A percentile compares a stretch with the other conserved stretches of the same genome.
Evolutionary conservation across 1,139 yeast genomes (phyloP).

Genomic region (Nakaseomyces nivariensis): DNA sequence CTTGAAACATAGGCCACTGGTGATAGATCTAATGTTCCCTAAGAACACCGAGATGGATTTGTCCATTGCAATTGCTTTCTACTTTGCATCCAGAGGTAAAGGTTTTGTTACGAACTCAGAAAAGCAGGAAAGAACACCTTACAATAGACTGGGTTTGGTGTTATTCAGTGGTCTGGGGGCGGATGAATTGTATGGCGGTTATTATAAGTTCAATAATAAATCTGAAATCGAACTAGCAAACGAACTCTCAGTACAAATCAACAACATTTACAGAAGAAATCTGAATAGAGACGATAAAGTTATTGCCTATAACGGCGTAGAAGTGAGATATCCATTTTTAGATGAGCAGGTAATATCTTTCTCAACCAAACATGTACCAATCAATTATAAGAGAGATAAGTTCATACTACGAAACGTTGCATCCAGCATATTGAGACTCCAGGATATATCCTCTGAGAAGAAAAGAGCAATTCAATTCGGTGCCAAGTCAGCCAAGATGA

Average conservation of each 20-base stretch:
- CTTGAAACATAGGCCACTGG: conserved; percentile 40
- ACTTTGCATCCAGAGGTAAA: conserved; percentile 66
- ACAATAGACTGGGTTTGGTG: conserved; percentile 52
- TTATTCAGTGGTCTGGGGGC: conserved; percentile 94
- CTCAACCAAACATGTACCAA: conserved; percentile 41
- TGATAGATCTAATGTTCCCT: conserved; percentile 65
- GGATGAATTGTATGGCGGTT: conserved; percentile 91
- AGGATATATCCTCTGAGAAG: conserved; percentile 58
- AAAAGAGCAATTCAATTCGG: conserved; percentile 97
- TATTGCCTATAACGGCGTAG: conserved; percentile 79
- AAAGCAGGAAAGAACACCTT: conserved; percentile 18
- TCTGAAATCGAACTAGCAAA: conserved; percentile 31
- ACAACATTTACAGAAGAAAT: conserved; percentile 66
- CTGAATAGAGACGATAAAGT: conserved; percentile 89
- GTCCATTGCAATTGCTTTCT: conserved; percentile 89
- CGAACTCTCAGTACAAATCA: conserved; percentile 62
- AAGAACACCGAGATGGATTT: conserved; percentile 88
- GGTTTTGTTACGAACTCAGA: conserved; percentile 28
- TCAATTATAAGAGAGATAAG: conserved; percentile 53
- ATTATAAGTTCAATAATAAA: conserved; percentile 38
- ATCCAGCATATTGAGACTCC: conserved; percentile 34
- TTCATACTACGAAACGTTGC: conserved; percentile 59
- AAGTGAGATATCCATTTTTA: conserved; percentile 78
- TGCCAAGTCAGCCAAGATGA: conserved; percentile 84
- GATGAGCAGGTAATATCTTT: conserved; percentile 51